phyloP scores from a whole-genome alignment of 192 early-diverging fungal species.

The Physocladia obscura region DNA sequence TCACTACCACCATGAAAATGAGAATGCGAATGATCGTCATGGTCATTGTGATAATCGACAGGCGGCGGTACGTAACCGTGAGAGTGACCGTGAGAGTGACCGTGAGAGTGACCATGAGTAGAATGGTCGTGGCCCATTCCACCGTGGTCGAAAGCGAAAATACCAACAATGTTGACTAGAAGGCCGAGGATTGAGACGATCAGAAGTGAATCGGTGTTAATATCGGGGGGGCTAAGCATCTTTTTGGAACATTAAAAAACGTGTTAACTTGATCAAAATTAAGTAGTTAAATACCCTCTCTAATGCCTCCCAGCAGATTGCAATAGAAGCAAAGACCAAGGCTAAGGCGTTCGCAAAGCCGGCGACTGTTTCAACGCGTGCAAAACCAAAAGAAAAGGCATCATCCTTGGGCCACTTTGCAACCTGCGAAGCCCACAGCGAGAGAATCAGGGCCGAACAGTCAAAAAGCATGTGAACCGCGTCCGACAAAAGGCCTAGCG shows the following conservation, averaged over 20 bases:
- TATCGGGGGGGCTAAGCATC: constrained; percentile 77
- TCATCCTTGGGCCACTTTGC: constrained; percentile 88
- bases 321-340: constrained; percentile 82
- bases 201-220: constrained; percentile 75
- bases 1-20: constrained; percentile 25
- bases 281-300: too few relatives aligned
- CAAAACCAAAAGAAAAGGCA: too few relatives aligned
- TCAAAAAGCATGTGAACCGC: constrained; percentile 99
- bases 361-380: constrained; percentile 85
- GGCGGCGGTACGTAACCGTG: constrained; percentile 40
- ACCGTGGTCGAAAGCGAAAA: constrained; percentile 71
- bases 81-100: constrained; percentile 31
- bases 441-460: constrained; percentile 85
- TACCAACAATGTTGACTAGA: constrained; percentile 75
- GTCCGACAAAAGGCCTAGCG: constrained; percentile 87
- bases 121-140: constrained; percentile 65
- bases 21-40: constrained; percentile 38
- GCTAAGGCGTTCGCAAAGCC: constrained; percentile 93
- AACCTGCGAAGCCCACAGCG: constrained; percentile 84
- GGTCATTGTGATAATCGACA: constrained; percentile 31
- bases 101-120: constrained; percentile 49
- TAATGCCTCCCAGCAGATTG: constrained; percentile 89
- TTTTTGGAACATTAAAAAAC: too few relatives aligned
- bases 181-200: constrained; percentile 87
- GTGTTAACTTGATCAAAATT: too few relatives aligned